phyloP scores from a whole-genome alignment of 768 basidiomycete genomes.

The Mycena chlorophos region DNA sequence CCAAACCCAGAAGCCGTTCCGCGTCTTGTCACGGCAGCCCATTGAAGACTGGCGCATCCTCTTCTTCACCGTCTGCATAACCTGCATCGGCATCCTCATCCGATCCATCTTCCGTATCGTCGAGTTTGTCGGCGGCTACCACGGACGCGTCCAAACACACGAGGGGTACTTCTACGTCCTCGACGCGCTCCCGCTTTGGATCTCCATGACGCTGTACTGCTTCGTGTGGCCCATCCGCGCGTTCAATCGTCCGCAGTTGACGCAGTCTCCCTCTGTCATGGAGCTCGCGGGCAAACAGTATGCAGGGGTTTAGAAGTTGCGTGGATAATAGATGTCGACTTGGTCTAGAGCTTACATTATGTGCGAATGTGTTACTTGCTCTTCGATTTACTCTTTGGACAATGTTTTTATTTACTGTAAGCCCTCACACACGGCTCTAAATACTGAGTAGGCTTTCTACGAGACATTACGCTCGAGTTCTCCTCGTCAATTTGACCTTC shows the following conservation, averaged over 20 bases:
- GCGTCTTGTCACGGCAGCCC: neutral
- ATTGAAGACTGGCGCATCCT: constrained; percentile 10
- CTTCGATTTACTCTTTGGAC: no score
- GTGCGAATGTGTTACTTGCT: no score
- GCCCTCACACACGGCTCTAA: no score
- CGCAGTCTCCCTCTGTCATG: no score
- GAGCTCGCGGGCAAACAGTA: no score
- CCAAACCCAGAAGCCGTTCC: neutral
- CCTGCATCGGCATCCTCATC: constrained; percentile 11
- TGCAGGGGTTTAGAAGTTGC: no score
- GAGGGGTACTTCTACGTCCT: constrained; percentile 12
- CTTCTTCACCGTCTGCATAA: constrained; percentile 8
- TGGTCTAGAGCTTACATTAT: no score
- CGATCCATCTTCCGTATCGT: constrained; percentile 14
- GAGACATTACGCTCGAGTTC: no score
- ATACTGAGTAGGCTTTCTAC: no score
- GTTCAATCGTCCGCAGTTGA: no score
- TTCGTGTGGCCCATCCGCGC: constrained; percentile 16
- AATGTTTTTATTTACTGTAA: no score
- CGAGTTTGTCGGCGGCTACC: constrained; percentile 4
- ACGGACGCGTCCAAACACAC: constrained; percentile 1
- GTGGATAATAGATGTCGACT: no score
- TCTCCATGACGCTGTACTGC: constrained; percentile 14
- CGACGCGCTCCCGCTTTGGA: constrained; percentile 13
- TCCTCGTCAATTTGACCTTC: constrained; percentile 30